phyloP scores from a whole-genome alignment of 441 rosid species.

The Brassica hybrid region DNA sequence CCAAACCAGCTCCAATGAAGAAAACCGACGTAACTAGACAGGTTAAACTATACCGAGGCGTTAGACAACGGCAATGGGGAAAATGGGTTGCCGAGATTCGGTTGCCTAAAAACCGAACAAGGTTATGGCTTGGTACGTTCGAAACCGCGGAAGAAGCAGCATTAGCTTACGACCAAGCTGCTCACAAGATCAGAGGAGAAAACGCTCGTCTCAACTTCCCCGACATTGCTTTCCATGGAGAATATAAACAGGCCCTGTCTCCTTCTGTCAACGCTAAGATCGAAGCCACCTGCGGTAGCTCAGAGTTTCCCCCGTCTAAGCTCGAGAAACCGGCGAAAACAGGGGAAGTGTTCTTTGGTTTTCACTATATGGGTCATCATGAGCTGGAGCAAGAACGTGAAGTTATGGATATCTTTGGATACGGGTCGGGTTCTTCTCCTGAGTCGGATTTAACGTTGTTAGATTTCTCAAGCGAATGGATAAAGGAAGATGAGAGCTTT shows the following conservation, averaged over 20 bases:
- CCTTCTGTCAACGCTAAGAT: conserved; percentile 80
- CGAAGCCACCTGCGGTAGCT: conserved; percentile 63
- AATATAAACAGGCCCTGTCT: conserved; percentile 67
- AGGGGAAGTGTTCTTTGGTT: conserved; percentile 26
- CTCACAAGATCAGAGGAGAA: conserved; percentile 81
- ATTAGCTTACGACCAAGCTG: conserved; percentile 89
- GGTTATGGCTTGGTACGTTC: conserved; percentile 96
- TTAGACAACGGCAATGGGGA: conserved; percentile 96
- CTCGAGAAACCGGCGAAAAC: conserved; percentile 52
- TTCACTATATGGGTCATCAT: conserved; percentile 21
- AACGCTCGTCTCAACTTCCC: conserved; percentile 89
- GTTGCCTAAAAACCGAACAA: conserved; percentile 84
- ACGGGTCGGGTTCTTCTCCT: conserved; percentile 59
- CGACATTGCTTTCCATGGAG: conserved; percentile 46
- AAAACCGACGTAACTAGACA: conserved; percentile 53
- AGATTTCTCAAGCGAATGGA: conserved; percentile 49
- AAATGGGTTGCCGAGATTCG: conserved; percentile 98
- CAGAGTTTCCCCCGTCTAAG: conserved; percentile 47
- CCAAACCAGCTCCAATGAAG: conserved; percentile 66
- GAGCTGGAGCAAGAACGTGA: conserved; percentile 34
- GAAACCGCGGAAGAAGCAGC: conserved; percentile 91
- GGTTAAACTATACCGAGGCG: conserved; percentile 82
- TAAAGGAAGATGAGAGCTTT: conserved; percentile 51
- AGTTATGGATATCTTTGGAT: conserved; percentile 15
- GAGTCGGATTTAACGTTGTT: conserved; percentile 54